phyloP scores from a whole-genome alignment of 495 filamentous ascomycete genomes.

The Chaetomium tenue region DNA sequence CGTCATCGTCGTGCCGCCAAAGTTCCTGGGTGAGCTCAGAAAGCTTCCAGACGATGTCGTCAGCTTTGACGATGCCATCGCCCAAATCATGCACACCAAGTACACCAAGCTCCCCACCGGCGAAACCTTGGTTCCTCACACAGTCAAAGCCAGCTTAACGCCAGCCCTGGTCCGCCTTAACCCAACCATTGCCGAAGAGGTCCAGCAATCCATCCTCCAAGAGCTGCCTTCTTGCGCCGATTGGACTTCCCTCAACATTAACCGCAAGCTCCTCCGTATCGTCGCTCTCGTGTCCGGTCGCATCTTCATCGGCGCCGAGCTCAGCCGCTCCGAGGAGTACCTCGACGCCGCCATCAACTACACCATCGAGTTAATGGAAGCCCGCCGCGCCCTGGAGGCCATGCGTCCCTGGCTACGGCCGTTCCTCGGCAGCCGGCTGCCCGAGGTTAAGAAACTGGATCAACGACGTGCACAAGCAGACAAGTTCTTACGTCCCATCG shows the following conservation, averaged over 20 bases:
- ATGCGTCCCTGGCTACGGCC: constrained; percentile 36
- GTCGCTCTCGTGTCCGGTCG: constrained; percentile 59
- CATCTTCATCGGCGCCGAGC: constrained; percentile 55
- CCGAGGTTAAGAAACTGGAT: constrained; percentile 34
- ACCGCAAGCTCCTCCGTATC: constrained; percentile 44
- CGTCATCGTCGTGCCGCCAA: constrained; percentile 38
- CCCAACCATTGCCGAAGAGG: constrained; percentile 31
- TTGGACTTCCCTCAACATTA: constrained; percentile 45
- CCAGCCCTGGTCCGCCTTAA: constrained; percentile 31
- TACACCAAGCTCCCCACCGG: constrained; percentile 30
- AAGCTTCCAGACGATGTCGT: constrained; percentile 42
- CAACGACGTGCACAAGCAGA: constrained; percentile 31
- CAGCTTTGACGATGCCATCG: constrained; percentile 36
- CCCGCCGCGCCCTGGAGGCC: constrained; percentile 30
- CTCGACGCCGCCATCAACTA: constrained; percentile 57
- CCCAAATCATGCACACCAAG: constrained; percentile 29
- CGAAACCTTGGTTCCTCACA: constrained; percentile 24
- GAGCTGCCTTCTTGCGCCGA: constrained; percentile 38
- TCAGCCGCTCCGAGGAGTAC: constrained; percentile 58
- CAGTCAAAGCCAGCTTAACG: constrained; percentile 33
- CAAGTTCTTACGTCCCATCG: constrained; percentile 34
- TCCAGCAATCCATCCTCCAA: constrained; percentile 24
- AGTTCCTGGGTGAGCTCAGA: constrained; percentile 38
- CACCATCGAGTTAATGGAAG: constrained; percentile 50
- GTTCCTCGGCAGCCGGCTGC: constrained; percentile 35